phyloP scores from a whole-genome alignment of 2,329 filamentous ascomycete genomes.

The Colletotrichum filicis region DNA sequence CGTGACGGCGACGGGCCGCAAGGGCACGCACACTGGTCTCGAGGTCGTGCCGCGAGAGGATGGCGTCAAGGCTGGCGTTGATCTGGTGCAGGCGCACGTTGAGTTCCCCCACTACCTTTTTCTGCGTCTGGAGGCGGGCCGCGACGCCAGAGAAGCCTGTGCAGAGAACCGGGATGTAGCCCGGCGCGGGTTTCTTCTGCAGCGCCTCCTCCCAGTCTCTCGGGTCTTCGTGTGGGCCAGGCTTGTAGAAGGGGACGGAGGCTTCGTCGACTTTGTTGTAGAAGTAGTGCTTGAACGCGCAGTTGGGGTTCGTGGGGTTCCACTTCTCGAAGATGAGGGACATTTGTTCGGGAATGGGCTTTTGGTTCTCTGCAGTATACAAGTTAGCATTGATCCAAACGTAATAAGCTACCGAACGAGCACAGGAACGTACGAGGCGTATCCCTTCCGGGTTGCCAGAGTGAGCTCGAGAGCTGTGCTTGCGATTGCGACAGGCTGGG shows the following conservation, averaged over 20 bases:
- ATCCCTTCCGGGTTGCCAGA: conserved; percentile 64
- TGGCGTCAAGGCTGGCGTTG: conserved; percentile 77
- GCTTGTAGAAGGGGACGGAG: conserved; percentile 80
- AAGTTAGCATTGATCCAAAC: conserved; percentile 23
- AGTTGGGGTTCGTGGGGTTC: conserved; percentile 75
- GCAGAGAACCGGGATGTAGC: conserved; percentile 81
- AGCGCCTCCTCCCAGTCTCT: conserved; percentile 87
- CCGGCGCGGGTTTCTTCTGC: conserved; percentile 79
- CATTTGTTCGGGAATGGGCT: conserved; percentile 81
- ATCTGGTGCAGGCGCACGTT: conserved; percentile 82
- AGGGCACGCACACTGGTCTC: conserved; percentile 79
- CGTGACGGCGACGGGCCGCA: conserved; percentile 78
- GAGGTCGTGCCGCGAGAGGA: conserved; percentile 81
- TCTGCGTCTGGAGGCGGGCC: conserved; percentile 78
- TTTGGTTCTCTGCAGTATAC: conserved; percentile 64
- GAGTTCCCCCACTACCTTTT: conserved; percentile 74
- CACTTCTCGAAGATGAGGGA: conserved; percentile 77
- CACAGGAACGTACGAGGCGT: conserved; percentile 55
- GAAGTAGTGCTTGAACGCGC: conserved; percentile 84
- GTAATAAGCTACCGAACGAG: not conserved
- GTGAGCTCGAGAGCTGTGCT: conserved; percentile 59
- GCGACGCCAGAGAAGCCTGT: conserved; percentile 79
- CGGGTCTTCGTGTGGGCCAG: conserved; percentile 75
- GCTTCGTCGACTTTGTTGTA: conserved; percentile 86
- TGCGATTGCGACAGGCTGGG: conserved; percentile 55